A percentile compares a stretch with the other conserved stretches of the same genome.
phyloP scores from a whole-genome alignment of 2,329 filamentous ascomycete species.

The Canariomyces notabilis region DNA sequence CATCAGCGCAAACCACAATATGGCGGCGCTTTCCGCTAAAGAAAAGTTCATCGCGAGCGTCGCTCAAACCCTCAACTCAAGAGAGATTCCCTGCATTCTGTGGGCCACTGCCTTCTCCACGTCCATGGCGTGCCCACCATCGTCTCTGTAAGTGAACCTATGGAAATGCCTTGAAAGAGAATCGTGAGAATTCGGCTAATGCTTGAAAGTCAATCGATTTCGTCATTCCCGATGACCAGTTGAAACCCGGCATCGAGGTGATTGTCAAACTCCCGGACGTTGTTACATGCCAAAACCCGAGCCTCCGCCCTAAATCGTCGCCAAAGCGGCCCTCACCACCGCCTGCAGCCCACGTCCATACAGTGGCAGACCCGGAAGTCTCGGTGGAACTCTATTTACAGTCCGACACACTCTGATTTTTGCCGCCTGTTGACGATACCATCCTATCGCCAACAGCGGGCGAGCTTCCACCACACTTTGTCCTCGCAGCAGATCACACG shows the following conservation, averaged over 20 bases:
- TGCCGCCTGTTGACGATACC: constrained; percentile 20
- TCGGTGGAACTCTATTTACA: constrained; percentile 23
- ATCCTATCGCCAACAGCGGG: constrained; percentile 6
- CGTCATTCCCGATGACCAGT: constrained; percentile 20
- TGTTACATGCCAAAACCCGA: constrained; percentile 17
- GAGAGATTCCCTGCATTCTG: constrained; percentile 21
- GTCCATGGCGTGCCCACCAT: constrained; percentile 25
- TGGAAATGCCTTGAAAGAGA: neutral
- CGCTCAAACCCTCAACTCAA: constrained; percentile 18
- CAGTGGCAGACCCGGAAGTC: constrained; percentile 15
- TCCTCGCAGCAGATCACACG: constrained; percentile 23
- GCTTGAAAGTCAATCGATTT: constrained; percentile 23
- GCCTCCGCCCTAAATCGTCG: constrained; percentile 12
- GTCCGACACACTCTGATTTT: constrained; percentile 25
- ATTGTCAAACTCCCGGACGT: constrained; percentile 12
- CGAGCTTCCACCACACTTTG: constrained; percentile 16
- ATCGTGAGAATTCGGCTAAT: neutral
- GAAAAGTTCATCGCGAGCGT: constrained; percentile 19
- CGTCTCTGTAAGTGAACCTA: constrained; percentile 15
- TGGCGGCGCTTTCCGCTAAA: too few relatives aligned
- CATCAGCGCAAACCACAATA: too few relatives aligned
- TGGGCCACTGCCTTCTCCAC: constrained; percentile 24
- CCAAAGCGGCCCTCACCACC: constrained; percentile 18
- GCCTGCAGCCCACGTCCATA: constrained; percentile 18
- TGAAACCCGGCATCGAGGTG: constrained; percentile 11